Base-by-base conservation (phyloP, 1,284 basidiomycete species). In the Hymenochaete sp. region DNA sequence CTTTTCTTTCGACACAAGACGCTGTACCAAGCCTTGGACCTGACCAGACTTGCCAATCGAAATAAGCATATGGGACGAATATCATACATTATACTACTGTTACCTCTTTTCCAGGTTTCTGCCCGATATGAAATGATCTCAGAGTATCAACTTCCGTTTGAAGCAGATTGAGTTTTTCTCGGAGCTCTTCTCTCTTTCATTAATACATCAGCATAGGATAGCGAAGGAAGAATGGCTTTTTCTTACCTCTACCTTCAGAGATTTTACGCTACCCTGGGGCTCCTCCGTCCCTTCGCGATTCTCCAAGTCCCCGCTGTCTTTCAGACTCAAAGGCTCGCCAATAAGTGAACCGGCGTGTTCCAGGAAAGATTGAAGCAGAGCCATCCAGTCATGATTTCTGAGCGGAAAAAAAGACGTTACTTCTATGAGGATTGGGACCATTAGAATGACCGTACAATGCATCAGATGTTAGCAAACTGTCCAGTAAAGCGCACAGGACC, bases 1-100 rank as follows among this genome's bases (percentile, higher is more conserved):
- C 58, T 86, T 90, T 64, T 93, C 90, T 60, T 91, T 92, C 56
- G 81, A 75, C 3, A 86, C 75, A 5, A 93, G 66, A 6, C 86
- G 77, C 57, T 90, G 86, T 9, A 92, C 78, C n/a, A 93, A 60
- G 1, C 84, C 85, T 52, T 81, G 75, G 49, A 88, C 73, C 72
- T 83, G 61, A 49, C 25, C 51, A 52, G 40, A 4, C 39, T 43
- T 4, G 1, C 22, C 16, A 42, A 29, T 10, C 7, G 1, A 37
- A 38, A 18, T 28, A 26, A 25, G 32, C 21, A 27, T 7, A 27
- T 19, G 36, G 40, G 10, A n/a, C n/a, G n/a, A n/a, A n/a, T n/a
- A n/a, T n/a, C n/a, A n/a, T n/a, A n/a, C n/a, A n/a, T n/a, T n/a
- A n/a, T n/a, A n/a, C n/a, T n/a, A 35, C 5, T 35, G 5, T 5